Evolutionary conservation across 768 basidiomycete species (phyloP).

Genomic region (Boletus rufocinnamomeus): DNA sequence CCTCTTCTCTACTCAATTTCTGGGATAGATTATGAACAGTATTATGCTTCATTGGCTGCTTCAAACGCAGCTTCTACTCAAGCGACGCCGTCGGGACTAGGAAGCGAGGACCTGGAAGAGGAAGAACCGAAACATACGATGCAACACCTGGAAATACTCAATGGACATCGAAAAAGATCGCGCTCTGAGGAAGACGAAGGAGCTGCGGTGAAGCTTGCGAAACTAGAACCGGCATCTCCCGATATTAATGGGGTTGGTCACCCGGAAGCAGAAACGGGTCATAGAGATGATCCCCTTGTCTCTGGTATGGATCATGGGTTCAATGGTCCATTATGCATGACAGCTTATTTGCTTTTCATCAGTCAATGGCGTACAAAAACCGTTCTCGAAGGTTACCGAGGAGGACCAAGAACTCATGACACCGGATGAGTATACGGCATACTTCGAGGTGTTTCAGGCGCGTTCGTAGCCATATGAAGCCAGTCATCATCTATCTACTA

Average conservation of each 20-base stretch:
- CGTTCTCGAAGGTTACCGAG: conserved; percentile 82
- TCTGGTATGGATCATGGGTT: conserved; percentile 49
- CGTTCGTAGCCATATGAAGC: conserved; percentile 26
- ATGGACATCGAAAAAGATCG: conserved; percentile 74
- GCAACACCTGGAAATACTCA: conserved; percentile 67
- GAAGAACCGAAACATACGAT: conserved; percentile 70
- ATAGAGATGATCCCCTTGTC: conserved; percentile 58
- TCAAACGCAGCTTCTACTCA: conserved; percentile 58
- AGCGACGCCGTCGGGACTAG: conserved; percentile 60
- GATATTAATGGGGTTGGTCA: conserved; percentile 20
- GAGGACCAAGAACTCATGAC: conserved; percentile 94
- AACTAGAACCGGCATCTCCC: conserved; percentile 38
- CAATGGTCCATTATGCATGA: neutral
- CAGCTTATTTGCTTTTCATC: conserved; percentile 4
- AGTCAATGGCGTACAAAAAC: conserved; percentile 78
- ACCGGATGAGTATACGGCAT: conserved; percentile 86
- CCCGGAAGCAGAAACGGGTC: neutral
- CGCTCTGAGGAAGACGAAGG: conserved; percentile 64
- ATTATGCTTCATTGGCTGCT: conserved; percentile 76
- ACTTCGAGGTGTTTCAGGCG: conserved; percentile 68
- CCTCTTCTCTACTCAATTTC: neutral
- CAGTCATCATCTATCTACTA: conserved; percentile 7
- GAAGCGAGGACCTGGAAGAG: conserved; percentile 59
- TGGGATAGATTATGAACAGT: conserved; percentile 71
- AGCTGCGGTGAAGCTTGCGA: conserved; percentile 38